Conservation (phyloP, 106 monocot species). For the Allium fistulosum region DNA sequence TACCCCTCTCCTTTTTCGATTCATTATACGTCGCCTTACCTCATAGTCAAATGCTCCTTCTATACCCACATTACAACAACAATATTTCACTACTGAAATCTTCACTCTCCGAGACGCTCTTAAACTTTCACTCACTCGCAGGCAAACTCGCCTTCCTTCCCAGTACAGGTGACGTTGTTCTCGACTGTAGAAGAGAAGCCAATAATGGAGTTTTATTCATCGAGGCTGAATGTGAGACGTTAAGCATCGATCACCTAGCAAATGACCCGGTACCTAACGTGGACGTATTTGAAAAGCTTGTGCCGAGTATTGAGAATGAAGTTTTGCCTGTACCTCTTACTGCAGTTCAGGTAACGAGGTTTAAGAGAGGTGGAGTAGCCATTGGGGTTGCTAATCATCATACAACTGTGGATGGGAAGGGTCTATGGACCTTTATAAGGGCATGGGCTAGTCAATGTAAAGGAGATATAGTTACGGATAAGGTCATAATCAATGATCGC, state of each 20-base stretch:
- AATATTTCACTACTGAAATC: conserved; percentile 11
- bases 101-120: conserved; percentile 26
- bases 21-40: conserved; percentile 14
- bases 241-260: neutral
- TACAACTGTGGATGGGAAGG: neutral
- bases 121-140: conserved; percentile 20
- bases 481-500: neutral
- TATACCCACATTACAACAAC: conserved; percentile 5
- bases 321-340: neutral
- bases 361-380: neutral
- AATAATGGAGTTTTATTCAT: neutral
- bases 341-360: neutral
- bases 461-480: neutral
- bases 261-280: neutral
- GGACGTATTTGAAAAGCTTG: neutral
- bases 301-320: neutral
- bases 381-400: neutral
- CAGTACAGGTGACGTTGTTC: conserved; percentile 7
- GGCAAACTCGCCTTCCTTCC: conserved; percentile 31
- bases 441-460: neutral
- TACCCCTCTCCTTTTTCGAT: conserved; percentile 33
- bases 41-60: conserved; percentile 26
- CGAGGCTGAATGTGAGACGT: neutral
- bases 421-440: neutral
- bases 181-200: conserved; percentile 19